phyloP scores from a whole-genome alignment of 192 early-diverging fungal genomes.

The Oehlia diaphana region DNA sequence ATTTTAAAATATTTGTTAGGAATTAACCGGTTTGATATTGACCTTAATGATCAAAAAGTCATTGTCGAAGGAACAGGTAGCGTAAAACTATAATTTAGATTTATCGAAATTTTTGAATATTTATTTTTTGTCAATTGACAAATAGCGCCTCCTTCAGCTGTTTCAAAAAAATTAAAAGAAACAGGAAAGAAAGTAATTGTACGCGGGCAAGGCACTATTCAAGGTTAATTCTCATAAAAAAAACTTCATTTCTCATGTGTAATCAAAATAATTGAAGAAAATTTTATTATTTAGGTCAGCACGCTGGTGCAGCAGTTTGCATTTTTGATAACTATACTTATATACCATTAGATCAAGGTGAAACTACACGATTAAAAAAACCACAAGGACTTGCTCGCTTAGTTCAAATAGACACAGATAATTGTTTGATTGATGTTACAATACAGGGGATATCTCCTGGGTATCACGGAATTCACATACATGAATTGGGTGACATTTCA shows the following conservation, averaged over 20 bases:
- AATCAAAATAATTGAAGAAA: neutral
- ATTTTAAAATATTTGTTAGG: slow-evolving; percentile 36
- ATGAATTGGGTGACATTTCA: slow-evolving; percentile 80
- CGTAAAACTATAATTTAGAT: slow-evolving; percentile 8
- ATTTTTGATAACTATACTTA: slow-evolving; percentile 72
- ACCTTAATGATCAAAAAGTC: slow-evolving; percentile 71
- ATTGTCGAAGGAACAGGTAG: slow-evolving; percentile 70
- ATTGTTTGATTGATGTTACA: slow-evolving; percentile 80
- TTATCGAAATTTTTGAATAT: too few relatives aligned
- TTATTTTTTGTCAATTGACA: neutral
- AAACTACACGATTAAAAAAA: slow-evolving; percentile 21
- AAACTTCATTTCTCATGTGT: neutral
- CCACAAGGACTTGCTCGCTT: slow-evolving; percentile 76
- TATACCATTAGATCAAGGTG: slow-evolving; percentile 4
- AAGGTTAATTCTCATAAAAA: slow-evolving; percentile 34
- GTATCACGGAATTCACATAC: slow-evolving; percentile 69
- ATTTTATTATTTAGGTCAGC: slow-evolving; percentile 35
- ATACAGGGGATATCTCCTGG: slow-evolving; percentile 68
- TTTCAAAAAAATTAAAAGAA: slow-evolving; percentile 65
- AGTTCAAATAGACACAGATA: slow-evolving; percentile 69
- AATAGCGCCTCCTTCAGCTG: slow-evolving; percentile 60
- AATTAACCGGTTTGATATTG: slow-evolving; percentile 64
- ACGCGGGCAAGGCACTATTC: slow-evolving; percentile 69
- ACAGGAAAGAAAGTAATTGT: slow-evolving; percentile 77
- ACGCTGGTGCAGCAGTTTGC: slow-evolving; percentile 86